Percentiles rank a stretch among this genome's conserved stretches.
Conservation (phyloP, 305 asterid genomes). For the Rubia peregrina region DNA sequence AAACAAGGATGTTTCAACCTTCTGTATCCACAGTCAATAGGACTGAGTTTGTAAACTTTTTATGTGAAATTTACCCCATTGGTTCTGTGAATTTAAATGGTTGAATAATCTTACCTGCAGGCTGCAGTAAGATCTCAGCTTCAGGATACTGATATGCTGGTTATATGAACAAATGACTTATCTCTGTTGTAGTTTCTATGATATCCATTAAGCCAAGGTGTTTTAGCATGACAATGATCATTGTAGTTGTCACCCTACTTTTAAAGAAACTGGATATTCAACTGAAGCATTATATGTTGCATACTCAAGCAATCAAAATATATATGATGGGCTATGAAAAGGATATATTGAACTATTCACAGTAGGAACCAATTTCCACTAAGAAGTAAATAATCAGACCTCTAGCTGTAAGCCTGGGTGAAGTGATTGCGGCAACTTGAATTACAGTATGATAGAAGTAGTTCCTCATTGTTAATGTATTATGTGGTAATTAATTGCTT, state of each 20-base stretch:
- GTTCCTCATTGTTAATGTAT: background rate
- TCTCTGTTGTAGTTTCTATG: background rate
- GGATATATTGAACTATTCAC: background rate
- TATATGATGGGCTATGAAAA: background rate
- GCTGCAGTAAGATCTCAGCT: background rate
- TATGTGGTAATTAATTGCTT: background rate
- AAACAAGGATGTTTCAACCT: background rate
- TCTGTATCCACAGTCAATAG: background rate
- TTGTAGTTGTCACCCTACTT: background rate
- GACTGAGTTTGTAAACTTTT: background rate
- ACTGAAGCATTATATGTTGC: background rate
- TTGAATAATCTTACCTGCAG: background rate
- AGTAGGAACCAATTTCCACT: background rate
- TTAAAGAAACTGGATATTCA: background rate
- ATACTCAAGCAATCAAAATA: background rate
- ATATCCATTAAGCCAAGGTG: background rate
- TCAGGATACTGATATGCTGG: constrained; percentile 7
- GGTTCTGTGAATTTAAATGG: background rate
- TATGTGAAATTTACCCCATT: background rate
- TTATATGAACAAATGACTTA: background rate
- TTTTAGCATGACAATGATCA: background rate
- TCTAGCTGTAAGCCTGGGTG: background rate
- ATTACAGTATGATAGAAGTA: background rate
- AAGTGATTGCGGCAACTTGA: background rate
- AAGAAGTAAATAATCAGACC: background rate